Evolutionary conservation across 352 stramenopile genomes (phyloP).

Genomic region (Pythium plurisporium): DNA sequence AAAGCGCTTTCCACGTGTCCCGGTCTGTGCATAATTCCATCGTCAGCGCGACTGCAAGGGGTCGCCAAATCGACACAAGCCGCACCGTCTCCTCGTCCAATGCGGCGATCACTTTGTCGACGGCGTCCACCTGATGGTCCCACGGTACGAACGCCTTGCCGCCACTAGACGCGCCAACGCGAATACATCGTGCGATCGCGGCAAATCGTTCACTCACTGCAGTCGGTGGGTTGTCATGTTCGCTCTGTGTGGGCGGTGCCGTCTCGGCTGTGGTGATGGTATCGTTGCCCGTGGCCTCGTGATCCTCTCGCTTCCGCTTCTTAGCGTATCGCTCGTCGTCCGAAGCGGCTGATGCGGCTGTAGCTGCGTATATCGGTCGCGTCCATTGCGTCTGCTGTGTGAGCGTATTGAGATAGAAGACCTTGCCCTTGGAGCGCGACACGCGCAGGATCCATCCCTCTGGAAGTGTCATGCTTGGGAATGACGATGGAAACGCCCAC

Average conservation of each 20-base stretch:
- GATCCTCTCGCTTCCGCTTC: constrained; percentile 22
- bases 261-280: not conserved
- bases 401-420: constrained; percentile 63
- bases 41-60: not conserved
- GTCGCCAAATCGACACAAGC: too few species aligned
- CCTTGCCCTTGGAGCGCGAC: constrained; percentile 60
- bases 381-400: constrained; percentile 58
- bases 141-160: constrained; percentile 45
- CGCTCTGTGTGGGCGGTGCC: too few species aligned
- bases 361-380: constrained; percentile 26
- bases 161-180: constrained; percentile 32
- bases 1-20: constrained; percentile 30
- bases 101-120: constrained; percentile 45
- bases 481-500: not conserved
- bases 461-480: constrained; percentile 30
- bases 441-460: constrained; percentile 56
- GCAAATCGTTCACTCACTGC: constrained; percentile 4
- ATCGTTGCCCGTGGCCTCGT: not conserved
- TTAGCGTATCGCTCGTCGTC: not conserved
- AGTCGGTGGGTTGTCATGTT: too few species aligned
- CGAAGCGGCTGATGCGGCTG: not conserved
- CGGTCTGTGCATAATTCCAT: not conserved
- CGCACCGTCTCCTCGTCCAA: constrained; percentile 28
- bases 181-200: constrained; percentile 54
- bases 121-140: constrained; percentile 55